Conservation (phyloP, 164 flowering plant genomes). For the Euptelea pleiosperma region DNA sequence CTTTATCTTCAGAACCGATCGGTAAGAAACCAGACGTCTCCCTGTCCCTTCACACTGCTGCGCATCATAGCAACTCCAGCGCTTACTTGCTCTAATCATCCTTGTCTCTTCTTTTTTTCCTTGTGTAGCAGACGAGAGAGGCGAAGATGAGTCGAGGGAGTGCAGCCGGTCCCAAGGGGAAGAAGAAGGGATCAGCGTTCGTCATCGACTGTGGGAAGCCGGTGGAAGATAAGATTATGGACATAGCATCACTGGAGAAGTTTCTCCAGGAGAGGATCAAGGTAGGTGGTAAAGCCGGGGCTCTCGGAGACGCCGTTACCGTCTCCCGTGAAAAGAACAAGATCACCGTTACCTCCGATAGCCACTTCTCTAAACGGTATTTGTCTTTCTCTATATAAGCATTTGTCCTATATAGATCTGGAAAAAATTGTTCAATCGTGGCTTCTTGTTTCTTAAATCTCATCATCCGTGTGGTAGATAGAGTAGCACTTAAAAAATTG, state of each 20-base stretch:
- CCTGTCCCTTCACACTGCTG: too few species aligned
- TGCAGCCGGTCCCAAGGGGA: constrained; percentile 46
- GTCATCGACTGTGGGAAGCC: constrained; percentile 67
- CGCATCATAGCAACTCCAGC: background rate
- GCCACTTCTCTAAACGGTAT: constrained; percentile 55
- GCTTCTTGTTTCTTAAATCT: too few species aligned
- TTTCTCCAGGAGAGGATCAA: constrained; percentile 72
- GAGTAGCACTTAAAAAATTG: too few species aligned
- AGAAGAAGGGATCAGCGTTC: constrained; percentile 62
- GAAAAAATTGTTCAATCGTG: too few species aligned
- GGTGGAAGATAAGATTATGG: constrained; percentile 67
- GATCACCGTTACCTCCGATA: constrained; percentile 54
- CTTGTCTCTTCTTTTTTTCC: background rate
- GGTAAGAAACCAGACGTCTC: background rate
- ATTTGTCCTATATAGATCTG: too few species aligned
- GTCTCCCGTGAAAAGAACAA: constrained; percentile 59
- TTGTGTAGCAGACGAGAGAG: too few species aligned
- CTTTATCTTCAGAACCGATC: background rate
- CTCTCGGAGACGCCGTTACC: constrained; percentile 57
- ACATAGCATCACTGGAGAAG: constrained; percentile 66
- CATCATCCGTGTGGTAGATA: too few species aligned
- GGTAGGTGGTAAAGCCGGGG: constrained; percentile 68
- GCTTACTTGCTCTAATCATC: background rate
- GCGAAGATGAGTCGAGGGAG: too few species aligned
- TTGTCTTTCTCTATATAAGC: too few species aligned